Evolutionary conservation across 169 alveolate species (phyloP).

Genomic region (Perkinsus marinus): DNA sequence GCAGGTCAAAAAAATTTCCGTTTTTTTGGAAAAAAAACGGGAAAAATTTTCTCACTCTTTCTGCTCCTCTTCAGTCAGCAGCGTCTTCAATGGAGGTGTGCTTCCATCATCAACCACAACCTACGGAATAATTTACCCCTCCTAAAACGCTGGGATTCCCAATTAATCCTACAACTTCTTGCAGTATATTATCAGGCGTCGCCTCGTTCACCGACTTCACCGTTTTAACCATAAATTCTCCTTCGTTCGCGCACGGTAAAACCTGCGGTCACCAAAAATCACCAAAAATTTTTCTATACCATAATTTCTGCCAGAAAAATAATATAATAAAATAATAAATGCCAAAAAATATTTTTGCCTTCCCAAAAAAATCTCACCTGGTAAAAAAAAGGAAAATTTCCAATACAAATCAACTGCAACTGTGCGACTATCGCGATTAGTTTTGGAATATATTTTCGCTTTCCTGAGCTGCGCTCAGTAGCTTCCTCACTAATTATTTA

Average conservation of each 20-base stretch:
- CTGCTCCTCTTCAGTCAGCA: conserved; percentile 19
- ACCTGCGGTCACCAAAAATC: conserved; percentile 1
- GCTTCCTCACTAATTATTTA: too few relatives aligned
- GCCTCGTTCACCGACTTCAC: conserved; percentile 18
- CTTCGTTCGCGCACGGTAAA: conserved; percentile 29
- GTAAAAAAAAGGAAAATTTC: background rate
- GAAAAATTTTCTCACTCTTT: background rate
- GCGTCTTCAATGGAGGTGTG: conserved; percentile 6
- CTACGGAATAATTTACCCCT: background rate
- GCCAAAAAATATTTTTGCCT: too few relatives aligned
- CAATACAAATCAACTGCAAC: too few relatives aligned
- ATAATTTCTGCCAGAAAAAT: too few relatives aligned
- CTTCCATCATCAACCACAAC: conserved; percentile 22
- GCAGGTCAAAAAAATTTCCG: conserved; percentile 6
- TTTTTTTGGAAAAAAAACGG: conserved; percentile 5
- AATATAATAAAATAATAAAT: too few relatives aligned
- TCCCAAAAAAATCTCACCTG: too few relatives aligned
- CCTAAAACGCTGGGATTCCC: background rate
- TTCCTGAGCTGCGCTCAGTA: too few relatives aligned
- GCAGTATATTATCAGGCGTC: conserved; percentile 11
- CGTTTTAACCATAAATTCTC: conserved; percentile 18
- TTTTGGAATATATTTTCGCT: too few relatives aligned
- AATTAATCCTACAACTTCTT: conserved; percentile 8
- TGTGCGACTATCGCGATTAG: too few relatives aligned
- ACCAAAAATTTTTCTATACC: too few relatives aligned